Percentiles rank a stretch among this genome's conserved stretches.
These are phyloP conservation scores for Ogataea sp. DNA, from an alignment of 805 yeast species.

Conservation along the genomic window DNA sequence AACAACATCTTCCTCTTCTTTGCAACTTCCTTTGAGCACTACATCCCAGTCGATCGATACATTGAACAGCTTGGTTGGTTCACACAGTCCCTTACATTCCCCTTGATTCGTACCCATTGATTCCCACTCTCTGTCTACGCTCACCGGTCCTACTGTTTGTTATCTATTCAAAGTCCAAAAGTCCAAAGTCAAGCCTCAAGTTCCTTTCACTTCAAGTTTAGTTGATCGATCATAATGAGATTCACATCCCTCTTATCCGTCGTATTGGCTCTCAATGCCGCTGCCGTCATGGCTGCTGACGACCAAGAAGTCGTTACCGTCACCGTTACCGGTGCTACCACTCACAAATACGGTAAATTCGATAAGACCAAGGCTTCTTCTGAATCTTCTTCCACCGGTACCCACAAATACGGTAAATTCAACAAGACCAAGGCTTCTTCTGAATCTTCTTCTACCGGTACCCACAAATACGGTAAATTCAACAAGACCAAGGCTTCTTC, in stretches of 20 bases:
- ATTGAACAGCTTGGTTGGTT: neutral
- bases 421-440: conserved; percentile 32
- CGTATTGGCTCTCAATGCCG: conserved; percentile 28
- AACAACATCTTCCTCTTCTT: no score
- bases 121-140: neutral
- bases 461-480: conserved; percentile 41
- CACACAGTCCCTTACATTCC: neutral
- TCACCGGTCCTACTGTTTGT: neutral
- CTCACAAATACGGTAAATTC: conserved; percentile 47
- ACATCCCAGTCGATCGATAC: neutral
- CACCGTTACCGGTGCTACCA: conserved; percentile 32
- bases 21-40: no score
- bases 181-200: no score
- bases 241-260: conserved; percentile 26
- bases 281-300: conserved; percentile 26
- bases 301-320: conserved; percentile 30
- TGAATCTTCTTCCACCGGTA: conserved; percentile 30
- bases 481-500: conserved; percentile 35
- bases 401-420: conserved; percentile 52
- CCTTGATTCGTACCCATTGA: no score
- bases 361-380: conserved; percentile 34
- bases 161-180: no score
- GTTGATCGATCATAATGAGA: conserved; percentile 31
- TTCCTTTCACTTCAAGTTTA: no score
- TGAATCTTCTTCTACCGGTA: conserved; percentile 24